Evolutionary conservation across 108 stramenopile genomes (phyloP).

Genomic region (Stephanodiscus triporus): DNA sequence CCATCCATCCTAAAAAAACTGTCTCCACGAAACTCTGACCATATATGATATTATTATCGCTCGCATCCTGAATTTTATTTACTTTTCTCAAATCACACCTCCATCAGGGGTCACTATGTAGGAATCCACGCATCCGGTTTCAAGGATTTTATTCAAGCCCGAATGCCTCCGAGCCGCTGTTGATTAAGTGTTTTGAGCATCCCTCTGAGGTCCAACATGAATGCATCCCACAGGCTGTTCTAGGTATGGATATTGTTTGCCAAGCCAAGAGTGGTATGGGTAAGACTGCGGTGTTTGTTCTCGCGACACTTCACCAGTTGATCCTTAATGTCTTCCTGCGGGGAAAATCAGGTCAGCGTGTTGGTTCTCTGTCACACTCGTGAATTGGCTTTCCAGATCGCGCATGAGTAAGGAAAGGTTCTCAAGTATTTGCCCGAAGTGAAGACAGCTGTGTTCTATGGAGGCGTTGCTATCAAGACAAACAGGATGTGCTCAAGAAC

Average conservation of each 20-base stretch:
- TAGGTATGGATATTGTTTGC: constrained; percentile 99
- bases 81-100: background rate
- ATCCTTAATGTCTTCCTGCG: constrained; percentile 68
- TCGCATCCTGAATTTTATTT: constrained; percentile 13
- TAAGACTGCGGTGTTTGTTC: constrained; percentile 99
- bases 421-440: constrained; percentile 97
- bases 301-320: constrained; percentile 97
- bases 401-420: constrained; percentile 98
- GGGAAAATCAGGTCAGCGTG: constrained; percentile 83
- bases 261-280: constrained; percentile 99
- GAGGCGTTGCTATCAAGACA: constrained; percentile 90
- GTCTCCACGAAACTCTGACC: constrained; percentile 6
- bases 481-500: constrained; percentile 93
- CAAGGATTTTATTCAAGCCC: constrained; percentile 99
- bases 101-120: constrained; percentile 94
- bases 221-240: constrained; percentile 98
- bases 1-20: constrained; percentile 1
- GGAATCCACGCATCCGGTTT: constrained; percentile 99
- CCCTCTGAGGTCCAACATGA: constrained; percentile 99
- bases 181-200: constrained; percentile 99
- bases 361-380: constrained; percentile 99
- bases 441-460: constrained; percentile 98
- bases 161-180: constrained; percentile 97
- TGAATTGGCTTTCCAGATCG: constrained; percentile 99
- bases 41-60: constrained; percentile 29